Evolutionary conservation across 192 early-diverging fungal species (phyloP), one percentile per base, ranked within the genome.

Genomic region (Powellomyces hirtus): DNA sequence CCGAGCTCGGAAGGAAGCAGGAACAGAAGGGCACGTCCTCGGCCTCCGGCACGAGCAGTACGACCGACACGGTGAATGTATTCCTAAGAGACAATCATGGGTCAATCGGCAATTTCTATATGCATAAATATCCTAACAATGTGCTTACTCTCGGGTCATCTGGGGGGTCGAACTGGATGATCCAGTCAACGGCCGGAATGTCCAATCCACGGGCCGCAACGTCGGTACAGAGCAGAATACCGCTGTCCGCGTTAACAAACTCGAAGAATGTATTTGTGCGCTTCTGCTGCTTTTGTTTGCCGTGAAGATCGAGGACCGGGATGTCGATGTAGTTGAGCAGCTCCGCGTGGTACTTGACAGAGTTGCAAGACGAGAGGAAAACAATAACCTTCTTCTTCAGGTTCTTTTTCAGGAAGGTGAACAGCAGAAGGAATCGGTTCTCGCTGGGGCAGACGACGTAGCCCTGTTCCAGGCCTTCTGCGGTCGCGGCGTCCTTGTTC

Each of bases 261-360:
- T 98, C 97, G 74, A 98, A 99, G 80, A 99, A 99, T 29, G 96
- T 98, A 50, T 90, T 93, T 38, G 96, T 98, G 50, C 98, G 91
- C 81, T 97, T 98, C 78, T 95, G 92, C 75, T 98, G 96, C 82
- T 98, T 97, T 80, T 98, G 94, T 74, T 87, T 82, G 53, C 95
- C 95, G 69, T 99, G 97, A n/a, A 99, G 85, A 70, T 95, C 96
- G 58, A 99, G 77, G 6, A 98, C 97, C 1, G 97, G 95, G 61
- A 98, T 89, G 76, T 99, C 97, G 73, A 99, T 97, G 75, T 99
- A 99, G 78, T 98, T 99, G 64, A 99, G 82, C 56, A 99, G 80
- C 75, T 98, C 96, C 20, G 94, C 88, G 76, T 98, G 92, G 81
- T 94, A 99, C 77, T 98, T 96, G 59, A 99, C 98, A 36, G 92